Base-by-base conservation (phyloP, 108 stramenopile genomes). In the Discostella stelligeroides region DNA sequence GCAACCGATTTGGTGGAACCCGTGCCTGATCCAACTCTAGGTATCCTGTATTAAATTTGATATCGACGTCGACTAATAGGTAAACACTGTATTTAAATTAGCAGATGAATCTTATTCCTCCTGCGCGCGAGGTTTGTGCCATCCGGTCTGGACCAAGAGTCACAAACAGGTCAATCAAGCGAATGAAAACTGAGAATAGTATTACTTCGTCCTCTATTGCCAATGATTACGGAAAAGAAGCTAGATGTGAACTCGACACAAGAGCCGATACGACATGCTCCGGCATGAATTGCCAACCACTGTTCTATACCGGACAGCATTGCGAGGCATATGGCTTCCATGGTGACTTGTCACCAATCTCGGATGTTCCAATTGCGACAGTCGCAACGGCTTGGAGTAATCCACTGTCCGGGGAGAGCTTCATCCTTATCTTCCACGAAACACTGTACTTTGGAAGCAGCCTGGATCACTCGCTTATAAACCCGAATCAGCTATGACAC, bases 401-500 rank as follows among this genome's bases (percentile, higher is more conserved):
- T n/a, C 18, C 25, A 0, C 28, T 48, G 5, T 27, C 45, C 0
- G 49, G 49, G 7, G 30, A 51, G 3, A 38, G 15, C 11, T 34
- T 37, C 13, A 50, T 65, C 14, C 24, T 65, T 11, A 20, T 65
- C 1, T 6, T 65, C 14, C 37, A 65, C 20, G 49, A 65, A 29
- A 25, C 64, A 4, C 34, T 65, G 34, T 51, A 51, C 34, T 51
- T 65, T 50, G 48, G 64, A 1, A 7, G 30, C 6, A 30, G 0
- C 23, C 18, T 51, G 48, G 49, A 50, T 21, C 64, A 65, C 34
- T 58, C 57, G 1, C 42, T 73, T 3, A 29, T 58, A 2, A 75
- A 75, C 17, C 73, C 73, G 1, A 75, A 76, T 25, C 75, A 69
- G 37, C 40, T 66, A 0, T 48, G 75, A 0, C 15, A 27, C 24